These are phyloP conservation scores for Lasiodiplodia sp. DNA, from an alignment of 2,329 filamentous ascomycete species.

Conservation along the genomic window DNA sequence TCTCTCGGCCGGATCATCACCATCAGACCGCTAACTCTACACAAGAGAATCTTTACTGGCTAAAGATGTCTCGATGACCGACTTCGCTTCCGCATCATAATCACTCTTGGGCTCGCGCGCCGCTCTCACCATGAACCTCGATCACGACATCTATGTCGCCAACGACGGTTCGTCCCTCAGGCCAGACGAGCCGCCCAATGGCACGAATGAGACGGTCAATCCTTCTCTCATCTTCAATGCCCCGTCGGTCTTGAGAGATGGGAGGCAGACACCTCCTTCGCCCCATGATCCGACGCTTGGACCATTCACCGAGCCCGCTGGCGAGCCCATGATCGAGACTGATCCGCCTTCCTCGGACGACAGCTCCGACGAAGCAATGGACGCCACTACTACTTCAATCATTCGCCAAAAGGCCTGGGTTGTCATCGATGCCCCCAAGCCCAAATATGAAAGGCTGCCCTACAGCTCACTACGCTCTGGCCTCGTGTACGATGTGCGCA, in stretches of 20 bases:
- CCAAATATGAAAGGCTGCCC: slow-evolving; percentile 36
- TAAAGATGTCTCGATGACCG: slow-evolving; percentile 28
- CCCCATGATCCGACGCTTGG: slow-evolving; percentile 13
- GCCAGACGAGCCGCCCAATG: slow-evolving; percentile 19
- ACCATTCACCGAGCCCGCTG: slow-evolving; percentile 10
- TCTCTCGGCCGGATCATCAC: slow-evolving; percentile 13
- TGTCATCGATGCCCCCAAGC: slow-evolving; percentile 23
- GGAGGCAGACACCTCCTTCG: not conserved
- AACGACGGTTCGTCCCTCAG: slow-evolving; percentile 12
- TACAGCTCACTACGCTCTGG: slow-evolving; percentile 52
- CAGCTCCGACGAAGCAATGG: slow-evolving; percentile 2
- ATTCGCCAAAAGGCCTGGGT: slow-evolving; percentile 20
- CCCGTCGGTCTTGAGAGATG: slow-evolving; percentile 14
- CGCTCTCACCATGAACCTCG: slow-evolving; percentile 22
- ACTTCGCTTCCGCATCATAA: slow-evolving; percentile 4
- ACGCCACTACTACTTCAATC: not conserved
- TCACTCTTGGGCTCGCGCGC: slow-evolving; percentile 10
- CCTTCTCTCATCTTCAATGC: slow-evolving; percentile 25
- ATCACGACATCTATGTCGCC: slow-evolving; percentile 25
- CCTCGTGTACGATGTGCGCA: slow-evolving; percentile 82
- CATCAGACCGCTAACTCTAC: slow-evolving; percentile 2
- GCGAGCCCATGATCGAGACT: slow-evolving; percentile 15
- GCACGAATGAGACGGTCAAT: slow-evolving; percentile 27
- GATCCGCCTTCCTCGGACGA: slow-evolving; percentile 15
- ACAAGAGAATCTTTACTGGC: not conserved